Evolutionary conservation across 768 basidiomycete genomes (phyloP).

Genomic region (Daedalea quercina): DNA sequence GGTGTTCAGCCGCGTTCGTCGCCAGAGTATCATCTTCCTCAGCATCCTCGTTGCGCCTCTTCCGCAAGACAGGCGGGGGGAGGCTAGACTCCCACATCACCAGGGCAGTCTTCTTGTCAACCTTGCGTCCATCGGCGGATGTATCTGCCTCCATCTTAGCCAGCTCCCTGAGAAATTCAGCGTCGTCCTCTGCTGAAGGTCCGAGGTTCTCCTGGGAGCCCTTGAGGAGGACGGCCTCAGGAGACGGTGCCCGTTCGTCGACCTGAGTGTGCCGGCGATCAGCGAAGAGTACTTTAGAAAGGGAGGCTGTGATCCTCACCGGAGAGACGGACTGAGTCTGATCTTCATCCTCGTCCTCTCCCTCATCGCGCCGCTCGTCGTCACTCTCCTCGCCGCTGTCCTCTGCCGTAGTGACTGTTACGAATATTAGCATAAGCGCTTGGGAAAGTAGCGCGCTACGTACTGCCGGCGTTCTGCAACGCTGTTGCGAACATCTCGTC

Average conservation of each 20-base stretch:
- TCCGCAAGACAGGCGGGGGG: conserved; percentile 56
- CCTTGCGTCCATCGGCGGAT: conserved; percentile 73
- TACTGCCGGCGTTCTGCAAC: conserved; percentile 54
- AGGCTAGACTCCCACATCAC: conserved; percentile 88
- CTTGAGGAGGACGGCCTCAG: conserved; percentile 73
- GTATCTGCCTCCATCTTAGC: conserved; percentile 92
- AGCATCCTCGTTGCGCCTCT: conserved; percentile 55
- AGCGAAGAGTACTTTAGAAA: background rate
- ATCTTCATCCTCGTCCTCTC: conserved; percentile 67
- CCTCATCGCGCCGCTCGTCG: conserved; percentile 37
- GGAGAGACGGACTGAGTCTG: conserved; percentile 45
- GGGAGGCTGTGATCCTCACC: conserved; percentile 29
- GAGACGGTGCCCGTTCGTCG: conserved; percentile 71
- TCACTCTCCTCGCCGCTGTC: conserved; percentile 63
- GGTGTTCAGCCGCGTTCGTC: conserved; percentile 21
- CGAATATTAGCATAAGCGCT: conserved; percentile 10
- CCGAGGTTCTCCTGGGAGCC: conserved; percentile 70
- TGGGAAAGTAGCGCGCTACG: conserved; percentile 14
- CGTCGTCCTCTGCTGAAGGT: conserved; percentile 83
- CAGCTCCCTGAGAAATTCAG: conserved; percentile 91
- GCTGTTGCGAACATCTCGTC: conserved; percentile 81
- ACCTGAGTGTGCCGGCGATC: conserved; percentile 31
- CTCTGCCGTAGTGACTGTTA: conserved; percentile 30
- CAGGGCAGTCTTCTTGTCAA: conserved; percentile 82
- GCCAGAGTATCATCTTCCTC: conserved; percentile 44